phyloP scores from a whole-genome alignment of 2,329 filamentous ascomycete genomes.

The Alternaria sp. region DNA sequence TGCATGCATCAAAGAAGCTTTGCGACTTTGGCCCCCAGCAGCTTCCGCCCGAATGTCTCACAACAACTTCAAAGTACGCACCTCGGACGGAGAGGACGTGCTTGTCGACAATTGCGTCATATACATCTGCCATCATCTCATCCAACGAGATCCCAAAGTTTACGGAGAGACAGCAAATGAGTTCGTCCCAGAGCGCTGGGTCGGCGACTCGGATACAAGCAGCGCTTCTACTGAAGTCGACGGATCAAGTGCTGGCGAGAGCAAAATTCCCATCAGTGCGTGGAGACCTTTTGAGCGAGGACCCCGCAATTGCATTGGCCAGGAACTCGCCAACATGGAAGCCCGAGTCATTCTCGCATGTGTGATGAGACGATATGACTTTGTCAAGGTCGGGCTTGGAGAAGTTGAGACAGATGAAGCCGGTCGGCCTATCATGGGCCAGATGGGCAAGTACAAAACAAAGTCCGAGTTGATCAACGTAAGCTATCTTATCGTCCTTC shows the following conservation, averaged over 20 bases:
- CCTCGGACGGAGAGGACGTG: constrained; percentile 52
- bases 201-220: constrained; percentile 44
- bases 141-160: constrained; percentile 45
- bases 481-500: constrained; percentile 13
- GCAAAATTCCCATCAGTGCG: constrained; percentile 50
- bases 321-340: constrained; percentile 63
- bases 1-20: constrained; percentile 61
- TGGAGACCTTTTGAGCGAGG: constrained; percentile 65
- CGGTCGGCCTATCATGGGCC: constrained; percentile 32
- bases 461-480: constrained; percentile 44
- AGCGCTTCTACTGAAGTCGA: constrained; percentile 21
- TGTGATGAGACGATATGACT: constrained; percentile 41
- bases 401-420: constrained; percentile 33
- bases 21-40: constrained; percentile 61
- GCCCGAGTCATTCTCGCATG: constrained; percentile 58
- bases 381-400: constrained; percentile 44
- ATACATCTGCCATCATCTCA: constrained; percentile 51
- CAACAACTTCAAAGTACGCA: constrained; percentile 52
- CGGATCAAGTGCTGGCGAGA: constrained; percentile 11
- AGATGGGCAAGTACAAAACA: constrained; percentile 37
- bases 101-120: constrained; percentile 54
- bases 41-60: constrained; percentile 49
- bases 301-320: constrained; percentile 63
- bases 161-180: constrained; percentile 41
- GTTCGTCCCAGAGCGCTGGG: constrained; percentile 46